Evolutionary conservation across 2,329 filamentous ascomycete genomes (phyloP).

Genomic region (Pseudocercospora cruenta): DNA sequence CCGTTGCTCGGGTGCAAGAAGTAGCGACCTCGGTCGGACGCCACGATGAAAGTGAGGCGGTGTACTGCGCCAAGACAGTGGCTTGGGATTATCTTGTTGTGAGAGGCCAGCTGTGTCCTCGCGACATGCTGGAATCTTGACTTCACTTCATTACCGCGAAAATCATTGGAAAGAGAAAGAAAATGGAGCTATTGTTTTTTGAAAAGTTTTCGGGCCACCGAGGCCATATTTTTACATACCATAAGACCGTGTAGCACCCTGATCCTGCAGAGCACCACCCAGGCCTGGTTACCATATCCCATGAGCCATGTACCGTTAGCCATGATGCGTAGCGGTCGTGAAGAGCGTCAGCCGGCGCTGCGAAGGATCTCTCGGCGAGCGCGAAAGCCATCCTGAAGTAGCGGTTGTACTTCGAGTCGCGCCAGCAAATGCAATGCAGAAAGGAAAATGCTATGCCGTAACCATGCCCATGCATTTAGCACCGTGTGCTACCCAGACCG

Average conservation of each 20-base stretch:
- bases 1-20: not conserved
- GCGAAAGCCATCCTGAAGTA: slow-evolving; percentile 3
- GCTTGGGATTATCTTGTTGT: not conserved
- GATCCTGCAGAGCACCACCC: slow-evolving; percentile 4
- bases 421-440: slow-evolving; percentile 8
- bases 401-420: not conserved
- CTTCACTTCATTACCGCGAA: not conserved
- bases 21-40: not conserved
- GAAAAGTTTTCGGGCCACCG: not conserved
- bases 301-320: not conserved
- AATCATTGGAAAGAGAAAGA: not conserved
- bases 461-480: not conserved
- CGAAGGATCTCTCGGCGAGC: not conserved
- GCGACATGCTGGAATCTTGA: not conserved
- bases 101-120: not conserved
- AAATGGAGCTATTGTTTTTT: not conserved
- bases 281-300: not conserved
- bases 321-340: not conserved
- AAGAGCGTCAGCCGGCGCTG: not conserved
- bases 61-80: not conserved
- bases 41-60: not conserved
- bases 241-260: not conserved
- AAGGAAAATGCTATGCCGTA: not conserved
- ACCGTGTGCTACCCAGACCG: not conserved
- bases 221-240: not conserved